Conservation (phyloP, 805 yeast genomes). For the Ogataea methanolica region DNA sequence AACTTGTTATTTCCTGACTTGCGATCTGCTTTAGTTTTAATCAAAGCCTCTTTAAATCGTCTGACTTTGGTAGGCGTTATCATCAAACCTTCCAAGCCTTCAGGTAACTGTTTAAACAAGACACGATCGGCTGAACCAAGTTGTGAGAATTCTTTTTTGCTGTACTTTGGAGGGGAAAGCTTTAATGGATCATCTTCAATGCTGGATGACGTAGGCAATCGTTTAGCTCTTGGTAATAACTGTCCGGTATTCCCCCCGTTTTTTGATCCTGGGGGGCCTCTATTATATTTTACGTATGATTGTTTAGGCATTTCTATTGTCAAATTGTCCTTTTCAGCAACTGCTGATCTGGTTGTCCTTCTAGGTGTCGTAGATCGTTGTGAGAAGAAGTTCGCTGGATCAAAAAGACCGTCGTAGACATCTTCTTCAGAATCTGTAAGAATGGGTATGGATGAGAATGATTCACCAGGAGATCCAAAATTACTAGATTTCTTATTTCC, state of each 20-base stretch:
- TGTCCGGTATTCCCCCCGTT: not conserved
- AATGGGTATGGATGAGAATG: constrained; percentile 13
- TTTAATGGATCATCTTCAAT: constrained; percentile 15
- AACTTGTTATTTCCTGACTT: constrained; percentile 12
- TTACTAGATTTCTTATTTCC: not conserved
- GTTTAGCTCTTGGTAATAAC: not conserved
- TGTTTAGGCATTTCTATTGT: constrained; percentile 1
- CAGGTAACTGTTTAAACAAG: constrained; percentile 11
- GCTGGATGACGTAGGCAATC: not conserved
- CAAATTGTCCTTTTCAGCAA: constrained; percentile 16
- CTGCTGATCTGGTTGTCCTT: constrained; percentile 18
- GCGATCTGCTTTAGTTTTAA: constrained; percentile 6
- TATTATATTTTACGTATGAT: not conserved
- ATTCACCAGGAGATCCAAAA: not conserved
- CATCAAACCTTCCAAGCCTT: constrained; percentile 13
- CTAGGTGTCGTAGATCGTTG: constrained; percentile 7
- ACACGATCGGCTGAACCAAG: constrained; percentile 1
- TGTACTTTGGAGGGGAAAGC: constrained; percentile 12
- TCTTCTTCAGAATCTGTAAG: constrained; percentile 17
- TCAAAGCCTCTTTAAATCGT: constrained; percentile 22
- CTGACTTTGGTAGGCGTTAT: constrained; percentile 24
- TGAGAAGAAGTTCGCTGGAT: constrained; percentile 1
- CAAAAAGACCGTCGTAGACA: constrained; percentile 4
- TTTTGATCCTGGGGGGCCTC: not conserved
- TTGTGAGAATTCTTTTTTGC: constrained; percentile 8